These are phyloP conservation scores for Trypanosoma rangeli DNA, from an alignment of 208 protist species.

Conservation along the genomic window DNA sequence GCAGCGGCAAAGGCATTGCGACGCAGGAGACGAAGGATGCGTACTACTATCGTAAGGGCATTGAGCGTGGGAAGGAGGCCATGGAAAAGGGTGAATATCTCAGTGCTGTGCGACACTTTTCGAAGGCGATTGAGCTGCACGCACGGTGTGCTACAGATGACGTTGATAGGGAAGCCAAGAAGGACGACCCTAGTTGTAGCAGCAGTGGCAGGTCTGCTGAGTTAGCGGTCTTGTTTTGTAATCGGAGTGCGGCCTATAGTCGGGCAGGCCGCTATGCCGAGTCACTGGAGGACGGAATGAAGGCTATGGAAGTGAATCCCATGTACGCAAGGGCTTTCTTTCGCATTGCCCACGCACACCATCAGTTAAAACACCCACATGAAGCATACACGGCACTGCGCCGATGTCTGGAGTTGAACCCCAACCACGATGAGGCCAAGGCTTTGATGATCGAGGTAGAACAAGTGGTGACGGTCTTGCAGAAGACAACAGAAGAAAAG, in stretches of 20 bases:
- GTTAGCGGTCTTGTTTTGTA: constrained; percentile 57
- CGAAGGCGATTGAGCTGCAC: constrained; percentile 71
- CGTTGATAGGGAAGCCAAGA: neutral
- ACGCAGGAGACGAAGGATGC: constrained; percentile 37
- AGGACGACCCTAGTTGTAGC: neutral
- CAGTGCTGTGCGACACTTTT: constrained; percentile 76
- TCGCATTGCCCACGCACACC: constrained; percentile 57
- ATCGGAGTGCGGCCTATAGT: constrained; percentile 76
- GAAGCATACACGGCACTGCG: constrained; percentile 55
- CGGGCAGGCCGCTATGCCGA: constrained; percentile 41
- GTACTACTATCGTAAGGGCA: constrained; percentile 81
- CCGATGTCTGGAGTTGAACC: constrained; percentile 59
- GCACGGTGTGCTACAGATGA: constrained; percentile 18
- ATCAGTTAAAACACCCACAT: constrained; percentile 42
- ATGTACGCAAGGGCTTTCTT: constrained; percentile 76
- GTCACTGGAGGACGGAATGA: constrained; percentile 59
- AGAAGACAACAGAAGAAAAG: constrained; percentile 54
- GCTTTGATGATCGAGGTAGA: constrained; percentile 46
- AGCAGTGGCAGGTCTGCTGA: constrained; percentile 6
- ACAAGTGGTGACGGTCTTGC: constrained; percentile 31
- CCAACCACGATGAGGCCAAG: constrained; percentile 45
- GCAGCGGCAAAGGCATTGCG: constrained; percentile 40
- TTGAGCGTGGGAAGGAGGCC: constrained; percentile 66
- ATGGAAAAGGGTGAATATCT: constrained; percentile 64
- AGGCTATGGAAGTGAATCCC: constrained; percentile 44